Percentiles rank a stretch among this genome's conserved stretches.
phyloP scores from a whole-genome alignment of 2,329 filamentous ascomycete species.

The Drechmeria coniospora region DNA sequence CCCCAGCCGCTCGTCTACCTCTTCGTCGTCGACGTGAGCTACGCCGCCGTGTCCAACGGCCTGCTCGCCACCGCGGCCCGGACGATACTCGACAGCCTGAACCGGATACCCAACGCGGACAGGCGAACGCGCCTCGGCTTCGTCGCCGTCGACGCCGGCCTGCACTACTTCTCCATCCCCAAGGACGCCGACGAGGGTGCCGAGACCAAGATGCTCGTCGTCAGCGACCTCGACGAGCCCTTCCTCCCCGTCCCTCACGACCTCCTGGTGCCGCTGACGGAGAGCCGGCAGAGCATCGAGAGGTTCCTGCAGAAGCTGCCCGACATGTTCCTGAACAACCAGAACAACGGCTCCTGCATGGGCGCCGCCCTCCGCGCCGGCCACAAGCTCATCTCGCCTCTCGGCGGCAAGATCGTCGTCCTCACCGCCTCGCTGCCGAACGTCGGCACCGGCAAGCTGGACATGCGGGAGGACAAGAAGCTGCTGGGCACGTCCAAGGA shows the following conservation, averaged over 20 bases:
- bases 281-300: conserved; percentile 84
- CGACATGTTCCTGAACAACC: conserved; percentile 91
- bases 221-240: conserved; percentile 89
- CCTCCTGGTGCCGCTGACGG: conserved; percentile 73
- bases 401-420: conserved; percentile 90
- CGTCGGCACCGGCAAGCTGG: conserved; percentile 74
- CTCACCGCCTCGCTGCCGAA: conserved; percentile 84
- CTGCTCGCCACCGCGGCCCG: conserved; percentile 83
- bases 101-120: conserved; percentile 96
- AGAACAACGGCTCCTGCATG: conserved; percentile 83
- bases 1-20: conserved; percentile 91
- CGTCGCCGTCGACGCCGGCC: conserved; percentile 81
- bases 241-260: conserved; percentile 91
- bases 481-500: conserved; percentile 88
- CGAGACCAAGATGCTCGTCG: conserved; percentile 81
- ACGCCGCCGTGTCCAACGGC: conserved; percentile 74
- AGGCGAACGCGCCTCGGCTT: conserved; percentile 85
- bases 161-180: conserved; percentile 93
- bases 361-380: conserved; percentile 83
- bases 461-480: conserved; percentile 94
- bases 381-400: conserved; percentile 86
- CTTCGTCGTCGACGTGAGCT: conserved; percentile 91
- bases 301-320: conserved; percentile 81
- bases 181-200: conserved; percentile 73
- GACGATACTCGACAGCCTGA: conserved; percentile 87